phyloP scores from a whole-genome alignment of 2,329 filamentous ascomycete species.

The Monilinia polystroma region DNA sequence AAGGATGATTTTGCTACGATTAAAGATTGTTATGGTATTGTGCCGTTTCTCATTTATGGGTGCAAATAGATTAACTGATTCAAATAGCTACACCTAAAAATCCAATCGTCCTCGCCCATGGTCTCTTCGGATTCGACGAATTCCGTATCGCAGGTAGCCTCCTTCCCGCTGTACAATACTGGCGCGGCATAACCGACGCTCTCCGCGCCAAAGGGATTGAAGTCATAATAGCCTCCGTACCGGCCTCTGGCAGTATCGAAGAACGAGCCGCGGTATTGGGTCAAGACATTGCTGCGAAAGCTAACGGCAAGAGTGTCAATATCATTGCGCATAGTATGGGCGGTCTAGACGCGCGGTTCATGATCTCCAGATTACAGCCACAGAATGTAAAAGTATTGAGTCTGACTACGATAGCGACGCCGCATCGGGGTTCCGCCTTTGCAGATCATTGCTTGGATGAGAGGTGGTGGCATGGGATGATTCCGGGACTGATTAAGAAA shows the following conservation, averaged over 20 bases:
- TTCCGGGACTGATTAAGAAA: conserved; percentile 56
- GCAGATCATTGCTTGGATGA: conserved; percentile 54
- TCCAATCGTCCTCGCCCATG: conserved; percentile 65
- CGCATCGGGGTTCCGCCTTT: conserved; percentile 46
- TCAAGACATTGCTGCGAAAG: conserved; percentile 50
- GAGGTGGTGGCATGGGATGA: conserved; percentile 48
- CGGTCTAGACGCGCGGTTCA: conserved; percentile 63
- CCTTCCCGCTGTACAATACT: conserved; percentile 60
- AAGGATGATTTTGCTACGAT: conserved; percentile 62
- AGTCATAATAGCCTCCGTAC: conserved; percentile 61
- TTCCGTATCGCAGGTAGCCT: conserved; percentile 50
- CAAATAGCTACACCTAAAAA: conserved; percentile 53
- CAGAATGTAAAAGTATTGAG: conserved; percentile 46
- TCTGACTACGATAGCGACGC: conserved; percentile 43
- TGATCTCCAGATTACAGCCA: conserved; percentile 58
- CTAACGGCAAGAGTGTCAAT: conserved; percentile 61
- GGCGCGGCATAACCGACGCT: conserved; percentile 62
- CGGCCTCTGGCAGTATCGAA: conserved; percentile 60
- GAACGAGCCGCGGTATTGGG: conserved; percentile 58
- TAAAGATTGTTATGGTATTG: conserved; percentile 54
- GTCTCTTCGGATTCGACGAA: conserved; percentile 62
- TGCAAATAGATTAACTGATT: conserved; percentile 2
- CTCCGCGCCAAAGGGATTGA: conserved; percentile 52
- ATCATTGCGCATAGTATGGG: conserved; percentile 73
- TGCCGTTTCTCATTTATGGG: not conserved